A percentile compares a stretch with the other conserved stretches of the same genome.
phyloP scores from a whole-genome alignment of 495 filamentous ascomycete species.

The Penicillium verhagenii region DNA sequence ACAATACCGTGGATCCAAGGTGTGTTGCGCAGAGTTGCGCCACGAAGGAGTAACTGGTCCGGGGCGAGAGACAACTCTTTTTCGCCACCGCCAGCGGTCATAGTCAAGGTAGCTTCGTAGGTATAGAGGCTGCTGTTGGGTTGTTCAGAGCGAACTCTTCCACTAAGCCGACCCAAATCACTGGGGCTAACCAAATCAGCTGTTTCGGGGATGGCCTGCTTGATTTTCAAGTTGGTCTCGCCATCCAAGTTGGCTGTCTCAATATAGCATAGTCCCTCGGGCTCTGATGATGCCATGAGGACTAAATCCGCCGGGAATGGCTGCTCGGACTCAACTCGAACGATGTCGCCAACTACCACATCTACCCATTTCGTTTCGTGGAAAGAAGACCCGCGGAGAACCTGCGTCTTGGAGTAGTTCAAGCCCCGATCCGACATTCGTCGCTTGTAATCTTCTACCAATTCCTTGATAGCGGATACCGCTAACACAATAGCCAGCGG shows the following conservation, averaged over 20 bases:
- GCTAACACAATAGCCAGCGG: conserved; percentile 85
- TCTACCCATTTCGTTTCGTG: conserved; percentile 89
- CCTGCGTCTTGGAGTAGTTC: conserved; percentile 83
- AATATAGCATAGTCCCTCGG: conserved; percentile 97
- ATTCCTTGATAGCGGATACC: conserved; percentile 92
- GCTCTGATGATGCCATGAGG: conserved; percentile 90
- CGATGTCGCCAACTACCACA: conserved; percentile 89
- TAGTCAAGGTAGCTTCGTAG: conserved; percentile 94
- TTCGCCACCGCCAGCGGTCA: conserved; percentile 90
- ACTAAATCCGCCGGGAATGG: conserved; percentile 95
- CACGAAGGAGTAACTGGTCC: conserved; percentile 84
- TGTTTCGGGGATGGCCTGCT: conserved; percentile 96
- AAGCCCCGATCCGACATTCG: conserved; percentile 82
- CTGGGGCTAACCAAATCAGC: conserved; percentile 79
- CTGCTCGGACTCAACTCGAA: conserved; percentile 92
- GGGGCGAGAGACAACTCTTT: conserved; percentile 84
- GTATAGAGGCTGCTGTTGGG: conserved; percentile 99
- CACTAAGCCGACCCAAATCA: conserved; percentile 83
- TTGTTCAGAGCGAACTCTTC: conserved; percentile 88
- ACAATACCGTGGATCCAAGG: conserved; percentile 97
- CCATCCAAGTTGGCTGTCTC: conserved; percentile 98
- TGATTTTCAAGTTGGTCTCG: conserved; percentile 98
- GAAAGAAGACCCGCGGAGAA: conserved; percentile 82
- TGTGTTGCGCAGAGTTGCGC: conserved; percentile 92
- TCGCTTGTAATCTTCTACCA: conserved; percentile 91